Evolutionary conservation across 495 filamentous ascomycete species (phyloP).

Genomic region (Daldinia childiae): DNA sequence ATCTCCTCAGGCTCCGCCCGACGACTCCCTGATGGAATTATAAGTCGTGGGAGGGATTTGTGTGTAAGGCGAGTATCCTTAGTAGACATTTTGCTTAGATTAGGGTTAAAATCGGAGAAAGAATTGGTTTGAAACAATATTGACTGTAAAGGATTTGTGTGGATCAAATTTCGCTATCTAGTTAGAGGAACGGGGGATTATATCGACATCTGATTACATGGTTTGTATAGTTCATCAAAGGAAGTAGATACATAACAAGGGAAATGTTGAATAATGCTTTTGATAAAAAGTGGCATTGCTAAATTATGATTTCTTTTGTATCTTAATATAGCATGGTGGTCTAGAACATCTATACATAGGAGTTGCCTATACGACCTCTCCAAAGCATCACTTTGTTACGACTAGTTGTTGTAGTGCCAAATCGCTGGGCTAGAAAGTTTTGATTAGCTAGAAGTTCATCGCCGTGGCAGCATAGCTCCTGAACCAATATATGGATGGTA

Average conservation of each 20-base stretch:
- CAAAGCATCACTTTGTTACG: too few species aligned
- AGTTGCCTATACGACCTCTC: too few species aligned
- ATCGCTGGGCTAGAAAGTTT: too few species aligned
- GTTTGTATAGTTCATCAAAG: neutral
- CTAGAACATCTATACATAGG: neutral
- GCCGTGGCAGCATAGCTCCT: conserved; percentile 18
- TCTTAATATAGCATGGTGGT: neutral
- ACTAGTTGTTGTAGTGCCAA: too few species aligned
- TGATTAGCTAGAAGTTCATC: neutral
- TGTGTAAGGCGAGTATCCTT: conserved; percentile 16
- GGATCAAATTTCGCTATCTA: neutral
- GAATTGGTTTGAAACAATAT: too few species aligned
- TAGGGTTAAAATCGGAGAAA: neutral
- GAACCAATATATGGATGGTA: neutral
- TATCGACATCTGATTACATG: neutral
- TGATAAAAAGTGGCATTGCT: neutral
- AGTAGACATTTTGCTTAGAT: conserved; percentile 8
- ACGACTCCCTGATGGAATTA: neutral
- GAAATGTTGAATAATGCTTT: neutral
- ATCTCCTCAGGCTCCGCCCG: conserved; percentile 27
- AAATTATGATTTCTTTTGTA: neutral
- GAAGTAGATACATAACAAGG: neutral
- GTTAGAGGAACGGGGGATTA: neutral
- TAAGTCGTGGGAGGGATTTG: conserved; percentile 23
- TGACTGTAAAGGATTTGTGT: neutral